Evolutionary conservation across 2,329 filamentous ascomycete species (phyloP).

Genomic region (Keithomyces neogunnii): DNA sequence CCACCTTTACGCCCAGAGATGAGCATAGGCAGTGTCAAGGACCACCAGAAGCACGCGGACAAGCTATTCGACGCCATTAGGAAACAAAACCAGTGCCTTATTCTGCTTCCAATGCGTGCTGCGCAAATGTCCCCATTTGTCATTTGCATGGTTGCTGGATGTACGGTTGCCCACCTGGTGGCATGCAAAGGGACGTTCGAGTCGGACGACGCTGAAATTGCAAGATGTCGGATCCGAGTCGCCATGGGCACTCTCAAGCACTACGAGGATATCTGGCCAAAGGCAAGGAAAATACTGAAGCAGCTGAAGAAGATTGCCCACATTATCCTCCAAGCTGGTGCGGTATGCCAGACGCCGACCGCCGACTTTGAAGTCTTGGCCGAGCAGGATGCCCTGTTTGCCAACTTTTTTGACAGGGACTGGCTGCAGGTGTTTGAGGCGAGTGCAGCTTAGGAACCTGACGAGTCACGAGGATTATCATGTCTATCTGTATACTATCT

Average conservation of each 20-base stretch:
- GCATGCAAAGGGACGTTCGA: conserved; percentile 1
- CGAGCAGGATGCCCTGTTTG: background rate
- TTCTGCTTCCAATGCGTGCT: conserved; percentile 1
- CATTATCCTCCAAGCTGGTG: background rate
- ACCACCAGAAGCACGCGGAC: background rate
- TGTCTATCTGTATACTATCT: background rate
- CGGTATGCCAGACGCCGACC: background rate
- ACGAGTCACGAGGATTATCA: background rate
- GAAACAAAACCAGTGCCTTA: conserved; percentile 1
- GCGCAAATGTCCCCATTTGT: conserved; percentile 1
- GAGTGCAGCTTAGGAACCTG: background rate
- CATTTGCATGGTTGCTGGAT: conserved; percentile 3
- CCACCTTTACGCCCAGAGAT: background rate
- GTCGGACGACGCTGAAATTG: background rate
- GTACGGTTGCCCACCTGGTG: conserved; percentile 1
- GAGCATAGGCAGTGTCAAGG: background rate
- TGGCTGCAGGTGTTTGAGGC: background rate
- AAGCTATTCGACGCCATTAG: conserved; percentile 3
- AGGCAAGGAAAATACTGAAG: background rate
- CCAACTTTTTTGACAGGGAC: background rate
- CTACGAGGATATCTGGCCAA: conserved; percentile 5
- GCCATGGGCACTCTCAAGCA: conserved; percentile 3
- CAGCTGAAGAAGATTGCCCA: conserved; percentile 2
- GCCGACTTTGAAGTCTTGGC: background rate
- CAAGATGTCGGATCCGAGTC: conserved; percentile 1